phyloP scores from a whole-genome alignment of 768 basidiomycete genomes.

The Mycena vitilis region DNA sequence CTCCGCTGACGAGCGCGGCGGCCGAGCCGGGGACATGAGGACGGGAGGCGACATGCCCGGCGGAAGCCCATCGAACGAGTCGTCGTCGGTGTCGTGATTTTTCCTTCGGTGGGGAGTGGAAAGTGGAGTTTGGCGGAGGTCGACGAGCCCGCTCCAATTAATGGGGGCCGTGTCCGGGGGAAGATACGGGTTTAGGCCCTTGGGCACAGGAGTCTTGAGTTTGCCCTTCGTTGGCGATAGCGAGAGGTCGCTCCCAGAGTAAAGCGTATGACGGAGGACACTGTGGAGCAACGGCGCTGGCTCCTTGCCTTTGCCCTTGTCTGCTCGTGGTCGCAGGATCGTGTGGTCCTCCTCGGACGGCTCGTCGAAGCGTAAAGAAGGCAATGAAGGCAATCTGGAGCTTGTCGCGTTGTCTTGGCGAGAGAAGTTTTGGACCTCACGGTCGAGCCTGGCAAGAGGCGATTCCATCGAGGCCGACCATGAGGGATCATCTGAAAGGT shows the following conservation, averaged over 20 bases:
- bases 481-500: constrained; percentile 63
- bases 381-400: constrained; percentile 37
- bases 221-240: constrained; percentile 52
- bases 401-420: constrained; percentile 50
- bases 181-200: constrained; percentile 71
- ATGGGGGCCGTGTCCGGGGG: constrained; percentile 60
- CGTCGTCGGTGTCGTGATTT: constrained; percentile 54
- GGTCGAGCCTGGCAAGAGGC: constrained; percentile 74
- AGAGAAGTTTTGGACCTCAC: constrained; percentile 69
- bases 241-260: constrained; percentile 52
- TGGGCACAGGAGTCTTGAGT: constrained; percentile 67
- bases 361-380: constrained; percentile 36
- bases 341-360: constrained; percentile 30
- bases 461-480: constrained; percentile 84
- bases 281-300: constrained; percentile 57
- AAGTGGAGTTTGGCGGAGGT: constrained; percentile 70
- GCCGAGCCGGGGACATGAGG: constrained; percentile 67
- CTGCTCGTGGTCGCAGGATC: constrained; percentile 40
- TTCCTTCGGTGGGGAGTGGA: constrained; percentile 56
- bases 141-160: constrained; percentile 80
- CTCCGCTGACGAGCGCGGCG: constrained; percentile 60
- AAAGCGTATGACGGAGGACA: constrained; percentile 64
- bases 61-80: constrained; percentile 65
- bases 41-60: constrained; percentile 69
- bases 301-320: constrained; percentile 63